Evolutionary conservation across 2,329 filamentous ascomycete genomes (phyloP).

Genomic region (Septoria petroselini): DNA sequence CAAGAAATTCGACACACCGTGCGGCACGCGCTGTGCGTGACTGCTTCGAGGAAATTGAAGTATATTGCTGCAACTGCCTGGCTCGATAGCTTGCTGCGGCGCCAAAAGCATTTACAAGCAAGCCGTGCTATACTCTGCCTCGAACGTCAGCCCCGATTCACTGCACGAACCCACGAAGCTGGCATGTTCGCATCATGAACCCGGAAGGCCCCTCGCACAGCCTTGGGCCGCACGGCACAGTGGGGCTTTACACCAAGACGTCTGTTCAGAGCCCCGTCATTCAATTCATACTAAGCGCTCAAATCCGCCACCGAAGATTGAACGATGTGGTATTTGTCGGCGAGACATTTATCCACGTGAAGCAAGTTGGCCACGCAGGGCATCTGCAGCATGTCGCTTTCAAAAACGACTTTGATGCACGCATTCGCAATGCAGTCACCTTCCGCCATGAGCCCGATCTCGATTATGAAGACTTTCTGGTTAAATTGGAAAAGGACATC

Average conservation of each 20-base stretch:
- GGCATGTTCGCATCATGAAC: slow-evolving; percentile 17
- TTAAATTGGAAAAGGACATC: slow-evolving; percentile 30
- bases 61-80: neutral
- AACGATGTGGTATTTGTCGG: slow-evolving; percentile 88
- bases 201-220: neutral
- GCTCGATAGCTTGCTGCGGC: neutral
- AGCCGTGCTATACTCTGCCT: neutral
- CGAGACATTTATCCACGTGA: slow-evolving; percentile 76
- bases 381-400: slow-evolving; percentile 72
- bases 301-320: slow-evolving; percentile 63
- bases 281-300: slow-evolving; percentile 75
- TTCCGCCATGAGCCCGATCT: slow-evolving; percentile 52
- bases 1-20: neutral
- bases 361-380: slow-evolving; percentile 59
- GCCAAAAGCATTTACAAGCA: neutral
- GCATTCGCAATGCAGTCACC: slow-evolving; percentile 75
- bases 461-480: slow-evolving; percentile 39
- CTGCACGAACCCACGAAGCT: neutral
- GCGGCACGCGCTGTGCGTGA: neutral
- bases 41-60: neutral
- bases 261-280: slow-evolving; percentile 71
- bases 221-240: slow-evolving; percentile 25
- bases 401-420: slow-evolving; percentile 73
- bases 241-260: slow-evolving; percentile 76
- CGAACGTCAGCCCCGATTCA: neutral